A percentile compares a stretch with the other conserved stretches of the same genome.
These are phyloP conservation scores for Mucor racemosus DNA, from an alignment of 371 early-diverging fungal genomes.

Conservation along the genomic window DNA sequence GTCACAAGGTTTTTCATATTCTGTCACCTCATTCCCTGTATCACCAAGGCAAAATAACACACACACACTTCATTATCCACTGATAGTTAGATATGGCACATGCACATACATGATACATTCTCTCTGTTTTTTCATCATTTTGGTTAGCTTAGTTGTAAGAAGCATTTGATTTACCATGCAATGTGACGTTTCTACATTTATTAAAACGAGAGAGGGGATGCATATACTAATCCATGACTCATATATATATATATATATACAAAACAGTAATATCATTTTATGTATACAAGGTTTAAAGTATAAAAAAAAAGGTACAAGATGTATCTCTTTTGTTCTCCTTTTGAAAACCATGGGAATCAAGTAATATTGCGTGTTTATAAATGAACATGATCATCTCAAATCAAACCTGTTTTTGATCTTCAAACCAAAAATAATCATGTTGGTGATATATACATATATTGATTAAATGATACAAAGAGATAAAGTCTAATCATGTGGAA, in stretches of 20 bases:
- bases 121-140: neutral
- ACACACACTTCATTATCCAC: constrained; percentile 10
- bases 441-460: no score
- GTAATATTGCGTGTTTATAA: no score
- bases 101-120: constrained; percentile 20
- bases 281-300: neutral
- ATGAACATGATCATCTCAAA: no score
- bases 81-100: constrained; percentile 14
- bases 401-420: no score
- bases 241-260: neutral
- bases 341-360: no score
- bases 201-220: neutral
- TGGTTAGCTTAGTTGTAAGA: constrained; percentile 14
- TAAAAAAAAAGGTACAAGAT: no score
- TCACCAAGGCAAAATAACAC: constrained; percentile 2
- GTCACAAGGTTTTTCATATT: constrained; percentile 11
- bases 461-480: no score
- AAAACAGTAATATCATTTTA: neutral
- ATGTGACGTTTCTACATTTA: constrained; percentile 11
- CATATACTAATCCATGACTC: neutral
- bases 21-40: constrained; percentile 15
- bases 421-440: no score
- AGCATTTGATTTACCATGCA: constrained; percentile 7
- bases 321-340: no score
- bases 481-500: no score